Evolutionary conservation across 306 rosid genomes (phyloP).

Genomic region (Glycine tomentella): DNA sequence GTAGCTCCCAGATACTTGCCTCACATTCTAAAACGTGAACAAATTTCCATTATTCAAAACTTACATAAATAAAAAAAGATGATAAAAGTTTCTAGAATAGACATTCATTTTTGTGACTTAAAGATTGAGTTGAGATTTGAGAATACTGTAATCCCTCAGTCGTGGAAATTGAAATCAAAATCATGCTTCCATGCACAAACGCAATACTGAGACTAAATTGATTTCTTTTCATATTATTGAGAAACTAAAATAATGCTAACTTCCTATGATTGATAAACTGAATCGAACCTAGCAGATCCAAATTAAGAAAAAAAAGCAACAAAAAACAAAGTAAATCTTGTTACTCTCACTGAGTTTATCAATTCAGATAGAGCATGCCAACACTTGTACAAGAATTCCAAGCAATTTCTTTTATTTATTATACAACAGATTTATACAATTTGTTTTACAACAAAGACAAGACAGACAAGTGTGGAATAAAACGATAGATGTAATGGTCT

Average conservation of each 20-base stretch:
- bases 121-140: slow-evolving; percentile 23
- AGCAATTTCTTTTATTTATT: not conserved
- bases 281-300: slow-evolving; percentile 15
- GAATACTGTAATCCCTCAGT: not conserved
- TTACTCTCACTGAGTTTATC: not conserved
- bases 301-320: slow-evolving; percentile 17
- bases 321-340: slow-evolving; percentile 12
- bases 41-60: slow-evolving; percentile 44
- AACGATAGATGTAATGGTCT: not conserved
- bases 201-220: not conserved
- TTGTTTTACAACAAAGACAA: not conserved
- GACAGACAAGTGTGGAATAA: not conserved
- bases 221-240: not conserved
- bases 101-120: slow-evolving; percentile 10
- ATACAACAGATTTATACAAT: not conserved
- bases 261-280: slow-evolving; percentile 22
- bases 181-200: not conserved
- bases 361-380: slow-evolving; percentile 21
- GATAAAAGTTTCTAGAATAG: not conserved
- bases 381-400: slow-evolving; percentile 10
- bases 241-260: not conserved
- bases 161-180: not conserved
- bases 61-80: not conserved
- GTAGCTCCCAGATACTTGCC: slow-evolving; percentile 65
- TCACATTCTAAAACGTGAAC: slow-evolving; percentile 51